Evolutionary conservation across 495 filamentous ascomycete genomes (phyloP).

Genomic region (Lepidopterella palustris): DNA sequence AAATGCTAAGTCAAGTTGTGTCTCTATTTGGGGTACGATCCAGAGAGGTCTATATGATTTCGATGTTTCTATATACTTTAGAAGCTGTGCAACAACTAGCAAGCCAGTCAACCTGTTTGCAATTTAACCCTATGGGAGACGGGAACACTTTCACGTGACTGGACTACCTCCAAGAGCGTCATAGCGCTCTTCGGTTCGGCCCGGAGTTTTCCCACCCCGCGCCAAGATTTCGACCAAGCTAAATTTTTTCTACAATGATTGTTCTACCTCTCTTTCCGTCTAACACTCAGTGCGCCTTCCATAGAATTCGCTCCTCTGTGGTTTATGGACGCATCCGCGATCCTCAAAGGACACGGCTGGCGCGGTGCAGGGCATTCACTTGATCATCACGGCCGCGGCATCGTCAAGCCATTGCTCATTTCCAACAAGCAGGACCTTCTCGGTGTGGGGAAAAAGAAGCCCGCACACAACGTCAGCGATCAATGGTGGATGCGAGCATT

Average conservation of each 20-base stretch:
- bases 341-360: constrained; percentile 37
- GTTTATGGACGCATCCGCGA: constrained; percentile 35
- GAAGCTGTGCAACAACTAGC: too few species aligned
- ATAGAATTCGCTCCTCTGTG: background rate
- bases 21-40: too few species aligned
- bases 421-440: constrained; percentile 36
- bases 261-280: background rate
- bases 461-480: constrained; percentile 29
- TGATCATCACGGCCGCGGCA: constrained; percentile 31
- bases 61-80: too few species aligned
- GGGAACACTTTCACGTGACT: too few species aligned
- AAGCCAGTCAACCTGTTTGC: too few species aligned
- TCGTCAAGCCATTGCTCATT: constrained; percentile 38
- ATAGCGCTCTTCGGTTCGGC: too few species aligned
- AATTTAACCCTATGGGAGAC: too few species aligned
- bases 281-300: background rate
- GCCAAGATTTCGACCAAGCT: background rate
- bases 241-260: background rate
- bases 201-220: too few species aligned
- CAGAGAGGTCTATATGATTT: too few species aligned
- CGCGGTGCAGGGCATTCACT: constrained; percentile 39
- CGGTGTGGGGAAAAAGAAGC: constrained; percentile 37
- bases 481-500: constrained; percentile 42
- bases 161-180: too few species aligned
- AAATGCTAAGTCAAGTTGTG: too few species aligned